Evolutionary conservation across 78 protist genomes (phyloP), one percentile per base, ranked within the genome.

Genomic region (Cavenderia fasciculata): DNA sequence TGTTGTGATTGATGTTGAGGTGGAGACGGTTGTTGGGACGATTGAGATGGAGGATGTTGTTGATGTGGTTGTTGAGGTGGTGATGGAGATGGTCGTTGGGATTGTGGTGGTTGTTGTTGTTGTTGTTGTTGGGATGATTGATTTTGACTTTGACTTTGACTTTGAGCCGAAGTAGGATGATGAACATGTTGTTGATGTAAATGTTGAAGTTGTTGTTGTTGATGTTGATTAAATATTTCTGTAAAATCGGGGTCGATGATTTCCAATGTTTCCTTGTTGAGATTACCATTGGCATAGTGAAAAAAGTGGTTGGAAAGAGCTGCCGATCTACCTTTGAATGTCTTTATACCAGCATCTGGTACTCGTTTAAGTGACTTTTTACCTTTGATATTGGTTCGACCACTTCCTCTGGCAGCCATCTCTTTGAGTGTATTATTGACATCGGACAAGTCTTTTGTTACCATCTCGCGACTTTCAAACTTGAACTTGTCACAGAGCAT

Each of bases 401-500:
- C 90, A 68, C 78, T 68, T 4, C 90, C 90, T 57, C 68, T 82
- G 6, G 44, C 38, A 10, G 65, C 47, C 90, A 82, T 82, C 7
- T 47, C 76, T 38, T 59, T 82, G 7, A 82, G 25, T 43, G 57
- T 25, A 25, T 40, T 46, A 6, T 12, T 68, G 6, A 82, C 90
- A 19, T 82, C 90, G 23, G 49, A 46, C 4, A 56, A 43, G 25
- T 82, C 90, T 56, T 63, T 82, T 46, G 19, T 49, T 27, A 82
- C 29, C 19, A 44, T 6, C 5, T 82, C 90, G 38, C 11, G 0
- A 27, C 59, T 63, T 29, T 82, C 90, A 41, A 82, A 82, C 19
- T 27, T 23, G 27, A 82, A 82, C 14, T 19, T 65, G 27, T 19
- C 43, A 25, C 72, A 66, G 1, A 82, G 29, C 6, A 11, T 7